A percentile compares a stretch with the other conserved stretches of the same genome.
These are phyloP conservation scores for Teratosphaeria viscida DNA, from an alignment of 2,329 filamentous ascomycete genomes.

Conservation along the genomic window DNA sequence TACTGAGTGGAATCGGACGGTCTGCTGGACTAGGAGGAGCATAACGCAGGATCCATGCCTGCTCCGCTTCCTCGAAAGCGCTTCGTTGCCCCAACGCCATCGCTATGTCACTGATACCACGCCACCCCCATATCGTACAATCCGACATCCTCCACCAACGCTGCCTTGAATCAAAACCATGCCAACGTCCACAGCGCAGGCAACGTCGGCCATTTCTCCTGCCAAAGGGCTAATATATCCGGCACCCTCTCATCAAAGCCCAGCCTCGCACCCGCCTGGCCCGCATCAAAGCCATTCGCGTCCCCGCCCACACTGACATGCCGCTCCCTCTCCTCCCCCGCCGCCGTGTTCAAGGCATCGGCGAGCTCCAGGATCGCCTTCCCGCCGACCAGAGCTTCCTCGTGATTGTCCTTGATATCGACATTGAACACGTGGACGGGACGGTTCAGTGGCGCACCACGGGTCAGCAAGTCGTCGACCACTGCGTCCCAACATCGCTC, in stretches of 20 bases:
- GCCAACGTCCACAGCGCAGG: slow-evolving; percentile 90
- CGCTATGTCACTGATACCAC: not conserved
- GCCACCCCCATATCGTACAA: not conserved
- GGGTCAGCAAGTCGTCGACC: slow-evolving; percentile 78
- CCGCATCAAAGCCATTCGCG: slow-evolving; percentile 58
- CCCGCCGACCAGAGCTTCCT: slow-evolving; percentile 85
- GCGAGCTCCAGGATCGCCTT: slow-evolving; percentile 87
- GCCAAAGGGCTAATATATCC: slow-evolving; percentile 84
- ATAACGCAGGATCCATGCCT: too few relatives aligned
- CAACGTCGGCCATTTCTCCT: slow-evolving; percentile 85
- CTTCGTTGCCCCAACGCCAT: not conserved
- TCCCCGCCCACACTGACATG: slow-evolving; percentile 52
- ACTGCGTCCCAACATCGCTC: slow-evolving; percentile 98
- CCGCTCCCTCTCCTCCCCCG: slow-evolving; percentile 62
- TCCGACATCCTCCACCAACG: not conserved
- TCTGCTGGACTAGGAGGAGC: too few relatives aligned
- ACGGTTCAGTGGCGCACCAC: slow-evolving; percentile 76
- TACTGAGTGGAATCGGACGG: too few relatives aligned
- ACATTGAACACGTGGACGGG: slow-evolving; percentile 98
- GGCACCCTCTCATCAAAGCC: slow-evolving; percentile 90
- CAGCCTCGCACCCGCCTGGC: slow-evolving; percentile 53
- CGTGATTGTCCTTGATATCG: slow-evolving; percentile 96
- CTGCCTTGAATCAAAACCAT: slow-evolving; percentile 57
- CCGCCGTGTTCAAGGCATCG: slow-evolving; percentile 69
- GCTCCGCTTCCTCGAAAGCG: not conserved